phyloP scores from a whole-genome alignment of 1,139 yeast genomes.

The Blastobotrys capitulatus region DNA sequence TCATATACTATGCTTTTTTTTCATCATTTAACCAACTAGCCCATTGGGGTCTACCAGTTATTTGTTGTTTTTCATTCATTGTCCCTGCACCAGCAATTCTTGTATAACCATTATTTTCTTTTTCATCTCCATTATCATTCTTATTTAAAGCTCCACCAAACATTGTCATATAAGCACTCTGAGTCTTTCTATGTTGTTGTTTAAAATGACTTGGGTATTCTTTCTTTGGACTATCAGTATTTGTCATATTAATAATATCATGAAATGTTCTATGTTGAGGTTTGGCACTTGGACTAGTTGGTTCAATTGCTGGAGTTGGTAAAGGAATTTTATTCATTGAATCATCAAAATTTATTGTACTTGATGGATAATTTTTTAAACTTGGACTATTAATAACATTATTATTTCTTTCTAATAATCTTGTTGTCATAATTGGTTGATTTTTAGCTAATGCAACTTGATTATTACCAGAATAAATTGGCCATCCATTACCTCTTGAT shows the following conservation, averaged over 20 bases:
- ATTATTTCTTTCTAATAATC: neutral
- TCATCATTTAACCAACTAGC: neutral
- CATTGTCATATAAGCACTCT: constrained; percentile 10
- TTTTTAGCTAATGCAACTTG: constrained; percentile 14
- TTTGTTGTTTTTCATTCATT: neutral
- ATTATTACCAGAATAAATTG: constrained; percentile 25
- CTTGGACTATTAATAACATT: constrained; percentile 1
- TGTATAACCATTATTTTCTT: neutral
- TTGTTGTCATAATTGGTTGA: constrained; percentile 3
- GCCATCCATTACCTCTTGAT: constrained; percentile 29
- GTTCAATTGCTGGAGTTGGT: constrained; percentile 20
- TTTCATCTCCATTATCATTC: constrained; percentile 4
- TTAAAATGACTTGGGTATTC: constrained; percentile 1
- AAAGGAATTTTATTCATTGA: constrained; percentile 19
- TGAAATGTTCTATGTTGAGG: constrained; percentile 20
- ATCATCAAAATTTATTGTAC: constrained; percentile 14
- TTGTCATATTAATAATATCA: constrained; percentile 14
- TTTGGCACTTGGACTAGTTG: constrained; percentile 21
- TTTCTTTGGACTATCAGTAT: neutral
- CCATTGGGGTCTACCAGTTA: neutral
- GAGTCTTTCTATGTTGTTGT: constrained; percentile 7
- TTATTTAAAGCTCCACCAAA: constrained; percentile 9
- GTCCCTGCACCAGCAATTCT: constrained; percentile 6
- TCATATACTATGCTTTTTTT: too few species aligned
- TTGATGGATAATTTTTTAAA: constrained; percentile 18